phyloP scores from a whole-genome alignment of 176 grass and related monocot genomes.

The Cocos nucifera region DNA sequence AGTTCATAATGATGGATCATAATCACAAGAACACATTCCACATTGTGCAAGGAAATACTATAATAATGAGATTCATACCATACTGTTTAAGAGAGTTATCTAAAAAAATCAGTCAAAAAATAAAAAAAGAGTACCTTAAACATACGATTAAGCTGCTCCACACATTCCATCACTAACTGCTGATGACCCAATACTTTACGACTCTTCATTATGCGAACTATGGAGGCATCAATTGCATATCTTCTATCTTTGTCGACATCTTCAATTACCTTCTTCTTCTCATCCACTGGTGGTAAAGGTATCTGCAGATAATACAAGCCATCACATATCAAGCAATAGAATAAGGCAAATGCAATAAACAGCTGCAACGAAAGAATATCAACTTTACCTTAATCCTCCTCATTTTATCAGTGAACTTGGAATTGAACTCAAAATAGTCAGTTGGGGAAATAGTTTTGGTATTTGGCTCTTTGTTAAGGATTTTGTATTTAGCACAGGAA shows the following conservation, averaged over 20 bases:
- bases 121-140: conserved; percentile 52
- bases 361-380: background rate
- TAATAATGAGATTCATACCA: no score
- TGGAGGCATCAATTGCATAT: conserved; percentile 53
- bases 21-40: no score
- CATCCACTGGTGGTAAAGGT: conserved; percentile 6
- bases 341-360: no score
- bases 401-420: conserved; percentile 89
- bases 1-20: no score
- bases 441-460: conserved; percentile 68
- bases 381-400: conserved; percentile 78
- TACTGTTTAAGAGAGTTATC: no score
- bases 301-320: background rate
- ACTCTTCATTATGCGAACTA: conserved; percentile 68
- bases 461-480: conserved; percentile 79
- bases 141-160: conserved; percentile 66
- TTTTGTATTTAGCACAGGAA: conserved; percentile 89
- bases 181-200: conserved; percentile 58
- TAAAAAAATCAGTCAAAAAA: background rate
- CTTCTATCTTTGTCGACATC: conserved; percentile 59
- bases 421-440: conserved; percentile 85
- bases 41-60: no score
- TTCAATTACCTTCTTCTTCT: conserved; percentile 13
- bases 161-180: conserved; percentile 57
- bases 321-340: background rate